Base-by-base conservation (phyloP, 306 rosid species). In the Trichosanthes cucumerina region DNA sequence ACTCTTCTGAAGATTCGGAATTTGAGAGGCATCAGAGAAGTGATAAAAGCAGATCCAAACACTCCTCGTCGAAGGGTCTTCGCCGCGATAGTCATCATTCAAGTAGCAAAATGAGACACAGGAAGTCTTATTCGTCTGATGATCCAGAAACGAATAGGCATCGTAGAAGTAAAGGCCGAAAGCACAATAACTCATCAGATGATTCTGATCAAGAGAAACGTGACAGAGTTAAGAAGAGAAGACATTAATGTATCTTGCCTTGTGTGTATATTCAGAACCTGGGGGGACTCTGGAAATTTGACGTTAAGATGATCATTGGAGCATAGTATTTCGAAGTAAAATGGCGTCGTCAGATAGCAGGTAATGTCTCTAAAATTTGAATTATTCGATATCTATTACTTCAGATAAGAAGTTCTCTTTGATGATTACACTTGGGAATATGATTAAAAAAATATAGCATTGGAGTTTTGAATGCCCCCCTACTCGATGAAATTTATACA, bases 1-100 rank as follows among this genome's bases (percentile, higher is more conserved):
- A 76, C 83, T 87, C 84, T 24, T 85, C 83, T 50, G 90, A 85
- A 79, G 90, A 83, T 78, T 88, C 87, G 7, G 16, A 47, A n/a
- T 49, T 73, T 9, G 84, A 83, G 71, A 63, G 50, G 80, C 87
- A 81, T 68, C 75, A 14, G 54, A 71, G 28, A 81, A 80, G 83
- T 84, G 86, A 78, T 64, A 82, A 76, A 65, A 58, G 84, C 62
- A 82, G 72, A 76, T 81, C 38, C 31, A 81, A 82, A 79, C 83
- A 71, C 38, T 72, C 78, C 31, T 62, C 62, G 6, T 80, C 83
- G 3, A 38, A 41, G 65, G 36, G 49, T 26, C 70, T 23, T 4
- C 13, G 5, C 36, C 34, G 3, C 4, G 75, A 63, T 69, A 81
- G 80, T 57, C 58, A 26, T 38, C 83, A 15, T 72, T 73, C 44